A percentile compares a stretch with the other conserved stretches of the same genome.
Conservation (phyloP, 768 basidiomycete species). For the Kwoniella botswanensis region DNA sequence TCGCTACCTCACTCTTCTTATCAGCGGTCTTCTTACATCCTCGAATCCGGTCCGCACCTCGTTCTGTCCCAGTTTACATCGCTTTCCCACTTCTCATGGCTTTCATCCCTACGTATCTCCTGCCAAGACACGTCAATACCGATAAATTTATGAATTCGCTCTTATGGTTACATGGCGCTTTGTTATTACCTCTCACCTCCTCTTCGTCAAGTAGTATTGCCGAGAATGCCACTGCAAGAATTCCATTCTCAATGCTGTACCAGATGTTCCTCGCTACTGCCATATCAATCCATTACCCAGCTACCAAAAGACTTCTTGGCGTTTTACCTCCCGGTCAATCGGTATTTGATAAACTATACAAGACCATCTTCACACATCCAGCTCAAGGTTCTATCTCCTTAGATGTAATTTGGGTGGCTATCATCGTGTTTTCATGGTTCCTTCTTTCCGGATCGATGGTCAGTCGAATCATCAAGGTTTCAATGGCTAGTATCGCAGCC, state of each 20-base stretch:
- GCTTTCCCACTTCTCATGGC: conserved; percentile 60
- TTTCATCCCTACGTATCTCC: conserved; percentile 61
- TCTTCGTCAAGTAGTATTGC: conserved; percentile 10
- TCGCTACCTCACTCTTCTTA: conserved; percentile 70
- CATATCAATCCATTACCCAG: conserved; percentile 58
- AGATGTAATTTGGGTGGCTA: conserved; percentile 65
- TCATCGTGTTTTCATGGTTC: conserved; percentile 42
- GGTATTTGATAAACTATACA: conserved; percentile 19
- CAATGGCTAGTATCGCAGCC: conserved; percentile 13
- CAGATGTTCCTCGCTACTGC: conserved; percentile 57
- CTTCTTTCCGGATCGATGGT: conserved; percentile 24
- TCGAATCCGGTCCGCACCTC: conserved; percentile 7
- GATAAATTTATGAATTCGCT: conserved; percentile 67
- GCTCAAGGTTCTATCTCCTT: conserved; percentile 71
- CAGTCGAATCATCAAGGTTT: conserved; percentile 22
- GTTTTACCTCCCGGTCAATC: conserved; percentile 29
- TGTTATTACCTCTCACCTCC: conserved; percentile 65
- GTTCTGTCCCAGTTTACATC: conserved; percentile 10
- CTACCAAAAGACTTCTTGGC: conserved; percentile 47
- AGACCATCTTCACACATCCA: conserved; percentile 61
- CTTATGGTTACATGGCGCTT: conserved; percentile 67
- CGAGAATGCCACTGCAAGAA: conserved; percentile 7
- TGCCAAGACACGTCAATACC: conserved; percentile 61
- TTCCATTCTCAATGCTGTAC: conserved; percentile 58
- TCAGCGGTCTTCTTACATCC: conserved; percentile 62